Evolutionary conservation across 306 rosid species (phyloP).

Genomic region (Senna tora): DNA sequence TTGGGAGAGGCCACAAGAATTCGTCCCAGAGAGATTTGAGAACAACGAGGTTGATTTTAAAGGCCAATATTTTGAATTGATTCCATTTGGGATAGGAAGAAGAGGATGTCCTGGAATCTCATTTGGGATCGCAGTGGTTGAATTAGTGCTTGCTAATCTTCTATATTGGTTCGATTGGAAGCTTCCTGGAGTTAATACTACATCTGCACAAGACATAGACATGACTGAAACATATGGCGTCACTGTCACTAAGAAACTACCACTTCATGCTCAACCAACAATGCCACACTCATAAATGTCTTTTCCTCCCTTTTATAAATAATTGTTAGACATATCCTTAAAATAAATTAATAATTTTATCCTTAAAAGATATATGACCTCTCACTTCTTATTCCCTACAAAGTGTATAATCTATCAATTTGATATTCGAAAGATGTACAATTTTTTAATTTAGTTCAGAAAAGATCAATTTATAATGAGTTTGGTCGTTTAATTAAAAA

Average conservation of each 20-base stretch:
- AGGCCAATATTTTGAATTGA: conserved; percentile 30
- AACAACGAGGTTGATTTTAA: background rate
- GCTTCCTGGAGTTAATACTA: background rate
- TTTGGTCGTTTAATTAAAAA: no score
- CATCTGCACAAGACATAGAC: conserved; percentile 12
- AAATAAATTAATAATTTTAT: no score
- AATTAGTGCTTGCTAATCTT: conserved; percentile 24
- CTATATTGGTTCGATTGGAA: conserved; percentile 49
- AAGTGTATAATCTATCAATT: no score
- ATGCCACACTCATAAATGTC: no score
- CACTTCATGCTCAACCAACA: no score
- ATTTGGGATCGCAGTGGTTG: conserved; percentile 2
- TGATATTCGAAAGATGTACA: no score
- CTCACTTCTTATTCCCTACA: no score
- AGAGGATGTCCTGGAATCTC: conserved; percentile 28
- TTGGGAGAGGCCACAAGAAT: conserved; percentile 1
- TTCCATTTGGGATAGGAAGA: conserved; percentile 33
- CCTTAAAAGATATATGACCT: no score
- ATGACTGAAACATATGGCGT: conserved; percentile 40
- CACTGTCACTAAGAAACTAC: background rate
- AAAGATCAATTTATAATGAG: no score
- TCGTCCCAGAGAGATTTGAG: background rate
- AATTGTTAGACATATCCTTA: no score
- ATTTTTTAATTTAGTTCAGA: no score
- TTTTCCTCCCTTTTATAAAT: no score